Percentiles rank a stretch among this genome's conserved stretches.
These are phyloP conservation scores for Fusarium penzigii DNA, from an alignment of 2,329 filamentous ascomycete genomes.

Conservation along the genomic window DNA sequence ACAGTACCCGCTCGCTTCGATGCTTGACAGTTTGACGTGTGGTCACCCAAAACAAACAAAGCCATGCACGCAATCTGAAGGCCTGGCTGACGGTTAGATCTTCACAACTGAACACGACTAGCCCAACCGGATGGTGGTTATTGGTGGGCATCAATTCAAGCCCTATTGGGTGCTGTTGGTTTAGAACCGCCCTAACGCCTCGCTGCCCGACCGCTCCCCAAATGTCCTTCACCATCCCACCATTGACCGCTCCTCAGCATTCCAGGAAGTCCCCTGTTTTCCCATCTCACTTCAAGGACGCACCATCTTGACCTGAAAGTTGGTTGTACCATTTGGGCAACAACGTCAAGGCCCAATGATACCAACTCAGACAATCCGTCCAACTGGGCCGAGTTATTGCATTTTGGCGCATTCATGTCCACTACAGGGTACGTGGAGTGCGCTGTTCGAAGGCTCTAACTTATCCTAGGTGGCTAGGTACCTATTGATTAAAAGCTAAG, in stretches of 20 bases:
- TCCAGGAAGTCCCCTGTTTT: constrained; percentile 37
- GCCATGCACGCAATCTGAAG: not conserved
- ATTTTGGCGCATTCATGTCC: constrained; percentile 2
- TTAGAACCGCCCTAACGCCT: constrained; percentile 21
- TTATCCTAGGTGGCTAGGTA: no score
- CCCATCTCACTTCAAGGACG: constrained; percentile 26
- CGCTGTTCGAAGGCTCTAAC: not conserved
- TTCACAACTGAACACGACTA: constrained; percentile 14
- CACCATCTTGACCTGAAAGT: constrained; percentile 29
- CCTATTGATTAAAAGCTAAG: not conserved
- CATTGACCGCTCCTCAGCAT: constrained; percentile 37
- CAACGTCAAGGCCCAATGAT: constrained; percentile 37
- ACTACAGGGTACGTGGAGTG: not conserved
- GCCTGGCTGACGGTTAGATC: constrained; percentile 10
- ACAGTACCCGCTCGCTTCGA: not conserved
- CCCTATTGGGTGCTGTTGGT: constrained; percentile 29
- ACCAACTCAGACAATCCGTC: constrained; percentile 26
- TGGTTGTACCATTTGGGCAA: constrained; percentile 35
- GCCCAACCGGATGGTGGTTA: constrained; percentile 22
- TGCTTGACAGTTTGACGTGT: not conserved
- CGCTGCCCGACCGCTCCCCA: constrained; percentile 31
- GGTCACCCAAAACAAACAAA: not conserved
- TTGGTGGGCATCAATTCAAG: constrained; percentile 31
- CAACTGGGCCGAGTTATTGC: constrained; percentile 17
- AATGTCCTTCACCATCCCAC: constrained; percentile 19